Conservation (phyloP, 169 alveolate genomes). For the Babesia sp. region DNA sequence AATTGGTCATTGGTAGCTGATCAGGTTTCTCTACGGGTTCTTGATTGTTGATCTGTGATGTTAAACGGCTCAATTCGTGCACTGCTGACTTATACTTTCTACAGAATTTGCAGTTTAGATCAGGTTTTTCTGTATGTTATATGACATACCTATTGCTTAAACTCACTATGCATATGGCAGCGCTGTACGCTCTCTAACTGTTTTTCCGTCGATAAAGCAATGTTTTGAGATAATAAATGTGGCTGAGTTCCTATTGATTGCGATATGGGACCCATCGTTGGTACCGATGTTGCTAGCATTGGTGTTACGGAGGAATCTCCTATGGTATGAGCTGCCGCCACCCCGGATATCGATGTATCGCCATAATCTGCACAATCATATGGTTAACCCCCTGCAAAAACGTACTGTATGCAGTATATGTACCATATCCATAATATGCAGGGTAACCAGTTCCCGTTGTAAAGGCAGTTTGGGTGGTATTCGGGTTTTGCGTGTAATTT, state of each 20-base stretch:
- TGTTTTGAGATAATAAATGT: too few relatives aligned
- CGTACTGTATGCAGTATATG: not conserved
- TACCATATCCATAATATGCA: not conserved
- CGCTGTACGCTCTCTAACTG: slow-evolving; percentile 52
- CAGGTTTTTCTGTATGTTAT: slow-evolving; percentile 44
- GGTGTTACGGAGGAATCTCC: not conserved
- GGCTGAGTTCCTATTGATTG: too few relatives aligned
- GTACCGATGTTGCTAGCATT: too few relatives aligned
- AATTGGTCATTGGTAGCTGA: slow-evolving; percentile 67
- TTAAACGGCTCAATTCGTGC: slow-evolving; percentile 58
- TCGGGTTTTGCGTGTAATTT: not conserved
- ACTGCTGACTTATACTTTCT: slow-evolving; percentile 66
- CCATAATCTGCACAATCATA: not conserved
- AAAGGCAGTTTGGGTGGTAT: not conserved
- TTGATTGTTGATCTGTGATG: slow-evolving; percentile 15
- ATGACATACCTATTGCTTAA: too few relatives aligned
- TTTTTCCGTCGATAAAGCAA: not conserved
- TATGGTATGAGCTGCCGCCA: not conserved
- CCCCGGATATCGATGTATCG: not conserved
- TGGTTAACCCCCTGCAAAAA: not conserved
- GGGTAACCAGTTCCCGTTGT: not conserved
- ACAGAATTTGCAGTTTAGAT: slow-evolving; percentile 68
- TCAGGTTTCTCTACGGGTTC: slow-evolving; percentile 37
- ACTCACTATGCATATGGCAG: slow-evolving; percentile 68
- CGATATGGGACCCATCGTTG: too few relatives aligned